Base-by-base conservation (phyloP, 2,329 filamentous ascomycete species). In the Aureobasidium sp. region DNA sequence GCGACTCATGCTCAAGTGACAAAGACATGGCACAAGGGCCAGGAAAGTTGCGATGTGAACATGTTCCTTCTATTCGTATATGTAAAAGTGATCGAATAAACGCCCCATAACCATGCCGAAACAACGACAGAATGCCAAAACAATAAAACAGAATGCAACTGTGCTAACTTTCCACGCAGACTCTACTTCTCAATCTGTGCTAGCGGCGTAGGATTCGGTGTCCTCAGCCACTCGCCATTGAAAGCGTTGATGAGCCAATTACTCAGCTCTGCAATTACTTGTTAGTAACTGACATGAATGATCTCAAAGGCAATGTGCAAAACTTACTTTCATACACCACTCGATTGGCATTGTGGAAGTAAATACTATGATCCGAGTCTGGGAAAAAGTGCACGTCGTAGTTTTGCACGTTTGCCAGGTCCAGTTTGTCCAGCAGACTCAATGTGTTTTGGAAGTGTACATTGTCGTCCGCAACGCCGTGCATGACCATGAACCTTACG, bases 161-260 rank as follows among this genome's bases (percentile, higher is more conserved):
- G 29, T 42, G 31, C 7, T 15, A 9, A 8, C n/a, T 34, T 34
- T 31, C 29, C 20, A 48, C 37, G 29, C n/a, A 9, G 7, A 29
- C 22, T 31, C 41, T 58, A 58, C 47, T 60, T 41, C 44, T 68
- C 63, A 57, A 64, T 52, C 51, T 66, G 45, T 25, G 62, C 67
- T 62, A 75, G 71, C 12, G 84, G 84, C 31, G 75, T 75, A 0
- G 83, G 81, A 59, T 82, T 72, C 17, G 79, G 75, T 20, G 81
- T 84, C 52, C 79, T 78, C 55, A 93, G 79, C 91, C 93, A 97
- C 74, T 97, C 91, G 57, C 94, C 94, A 68, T 97, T 97, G 74
- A 99, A 99, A 1, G 94, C 94, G 72, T 97, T 97, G 72, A 97
- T 84, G 61, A 99, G 85, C 93, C 93, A 99, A 72, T 90, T 92